Evolutionary conservation across 1,284 basidiomycete species (phyloP).

Genomic region (Microbotryum silenes-acaulis): DNA sequence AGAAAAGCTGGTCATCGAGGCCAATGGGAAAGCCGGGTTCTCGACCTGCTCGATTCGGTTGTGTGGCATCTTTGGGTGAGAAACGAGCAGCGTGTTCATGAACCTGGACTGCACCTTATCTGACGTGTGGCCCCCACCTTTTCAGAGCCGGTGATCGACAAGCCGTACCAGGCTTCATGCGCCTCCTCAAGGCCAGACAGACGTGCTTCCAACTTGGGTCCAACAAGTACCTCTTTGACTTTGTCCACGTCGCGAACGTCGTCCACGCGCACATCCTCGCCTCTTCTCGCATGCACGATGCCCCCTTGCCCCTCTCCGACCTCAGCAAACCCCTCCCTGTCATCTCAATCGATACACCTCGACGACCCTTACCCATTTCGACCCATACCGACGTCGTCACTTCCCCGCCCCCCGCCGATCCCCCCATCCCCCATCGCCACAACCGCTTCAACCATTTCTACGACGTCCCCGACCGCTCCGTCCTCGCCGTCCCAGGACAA

Average conservation of each 20-base stretch:
- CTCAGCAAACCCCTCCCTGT: constrained; percentile 56
- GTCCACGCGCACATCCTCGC: constrained; percentile 91
- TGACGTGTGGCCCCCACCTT: neutral
- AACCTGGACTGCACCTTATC: neutral
- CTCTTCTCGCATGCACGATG: constrained; percentile 64
- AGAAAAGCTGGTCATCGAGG: constrained; percentile 71
- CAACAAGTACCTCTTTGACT: constrained; percentile 91
- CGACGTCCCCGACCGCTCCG: neutral
- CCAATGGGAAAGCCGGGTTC: constrained; percentile 73
- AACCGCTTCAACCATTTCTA: constrained; percentile 49
- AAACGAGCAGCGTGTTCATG: constrained; percentile 16
- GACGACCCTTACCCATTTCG: constrained; percentile 30
- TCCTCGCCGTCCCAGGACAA: constrained; percentile 59
- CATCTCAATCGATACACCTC: constrained; percentile 40
- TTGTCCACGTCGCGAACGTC: constrained; percentile 94
- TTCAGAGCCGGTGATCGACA: constrained; percentile 83
- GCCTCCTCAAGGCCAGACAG: constrained; percentile 73
- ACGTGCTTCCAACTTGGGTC: constrained; percentile 89
- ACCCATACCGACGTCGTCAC: constrained; percentile 3
- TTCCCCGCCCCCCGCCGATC: constrained; percentile 46
- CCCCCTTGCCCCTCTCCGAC: constrained; percentile 38
- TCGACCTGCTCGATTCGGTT: constrained; percentile 85
- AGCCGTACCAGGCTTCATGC: constrained; percentile 68
- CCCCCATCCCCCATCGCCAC: constrained; percentile 45
- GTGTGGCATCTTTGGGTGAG: constrained; percentile 88